phyloP scores from a whole-genome alignment of 202 grass and related monocot species.

The Saccharum hybrid region DNA sequence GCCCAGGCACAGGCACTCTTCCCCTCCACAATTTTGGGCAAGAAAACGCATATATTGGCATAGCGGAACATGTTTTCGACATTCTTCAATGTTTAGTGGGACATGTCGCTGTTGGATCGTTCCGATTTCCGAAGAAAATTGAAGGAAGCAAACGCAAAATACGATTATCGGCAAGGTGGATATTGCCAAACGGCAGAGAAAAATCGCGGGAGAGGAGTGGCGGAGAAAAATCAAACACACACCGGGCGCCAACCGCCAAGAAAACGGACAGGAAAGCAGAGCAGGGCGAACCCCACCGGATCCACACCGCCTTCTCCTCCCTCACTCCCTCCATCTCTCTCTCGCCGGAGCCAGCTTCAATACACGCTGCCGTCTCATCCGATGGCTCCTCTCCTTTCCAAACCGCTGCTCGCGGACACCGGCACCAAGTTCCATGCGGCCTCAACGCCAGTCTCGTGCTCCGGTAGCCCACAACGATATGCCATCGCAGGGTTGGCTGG shows the following conservation, averaged over 20 bases:
- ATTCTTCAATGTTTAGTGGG: background rate
- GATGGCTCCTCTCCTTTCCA: constrained; percentile 77
- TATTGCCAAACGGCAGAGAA: constrained; percentile 33
- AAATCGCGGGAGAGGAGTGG: constrained; percentile 71
- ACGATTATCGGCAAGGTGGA: background rate
- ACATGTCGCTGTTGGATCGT: background rate
- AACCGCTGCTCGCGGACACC: constrained; percentile 57
- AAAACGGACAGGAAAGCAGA: constrained; percentile 42
- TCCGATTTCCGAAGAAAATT: background rate
- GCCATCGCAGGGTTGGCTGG: constrained; percentile 24
- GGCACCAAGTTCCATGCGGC: constrained; percentile 56
- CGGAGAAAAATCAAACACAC: constrained; percentile 58
- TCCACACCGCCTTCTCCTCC: constrained; percentile 14
- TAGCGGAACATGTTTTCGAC: background rate
- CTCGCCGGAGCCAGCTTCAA: constrained; percentile 33
- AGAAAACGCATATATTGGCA: too few relatives aligned
- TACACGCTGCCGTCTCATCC: background rate
- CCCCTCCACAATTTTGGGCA: too few relatives aligned
- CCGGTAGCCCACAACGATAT: constrained; percentile 43
- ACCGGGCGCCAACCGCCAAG: constrained; percentile 54
- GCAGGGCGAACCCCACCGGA: constrained; percentile 23
- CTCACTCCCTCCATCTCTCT: background rate
- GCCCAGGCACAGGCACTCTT: too few relatives aligned
- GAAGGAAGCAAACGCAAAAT: constrained; percentile 13
- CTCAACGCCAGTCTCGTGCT: constrained; percentile 36